Conservation (phyloP, 257 asterid species). For the Scutellaria minor region DNA sequence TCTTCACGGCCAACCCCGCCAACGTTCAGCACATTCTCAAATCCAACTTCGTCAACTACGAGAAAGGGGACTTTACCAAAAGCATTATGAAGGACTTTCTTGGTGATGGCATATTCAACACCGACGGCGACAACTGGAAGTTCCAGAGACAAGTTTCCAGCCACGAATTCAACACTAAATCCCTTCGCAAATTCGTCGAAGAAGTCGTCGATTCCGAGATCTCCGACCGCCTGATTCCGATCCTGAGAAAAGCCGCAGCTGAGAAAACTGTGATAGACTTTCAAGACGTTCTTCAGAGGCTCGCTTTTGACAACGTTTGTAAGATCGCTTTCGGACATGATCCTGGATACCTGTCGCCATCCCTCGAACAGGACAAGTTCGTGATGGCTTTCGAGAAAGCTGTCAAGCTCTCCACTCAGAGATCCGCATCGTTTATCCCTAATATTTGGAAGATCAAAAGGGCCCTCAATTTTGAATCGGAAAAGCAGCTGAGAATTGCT, state of each 20-base stretch:
- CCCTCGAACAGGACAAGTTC: constrained; percentile 40
- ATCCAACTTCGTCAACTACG: constrained; percentile 42
- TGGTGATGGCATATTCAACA: constrained; percentile 52
- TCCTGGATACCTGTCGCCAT: constrained; percentile 42
- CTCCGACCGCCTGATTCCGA: constrained; percentile 42
- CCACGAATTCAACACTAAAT: constrained; percentile 56
- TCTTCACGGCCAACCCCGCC: constrained; percentile 47
- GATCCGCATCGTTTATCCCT: constrained; percentile 33
- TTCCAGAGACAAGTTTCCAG: constrained; percentile 53
- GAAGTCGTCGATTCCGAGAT: constrained; percentile 46
- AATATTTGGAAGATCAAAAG: constrained; percentile 44
- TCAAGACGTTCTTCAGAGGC: constrained; percentile 46
- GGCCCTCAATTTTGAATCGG: constrained; percentile 42
- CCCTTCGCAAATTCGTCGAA: constrained; percentile 43
- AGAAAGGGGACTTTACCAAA: constrained; percentile 36
- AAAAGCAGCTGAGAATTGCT: constrained; percentile 38
- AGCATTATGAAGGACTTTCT: constrained; percentile 34
- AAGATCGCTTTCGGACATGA: constrained; percentile 53
- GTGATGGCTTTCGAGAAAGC: constrained; percentile 49
- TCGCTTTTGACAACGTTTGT: constrained; percentile 51
- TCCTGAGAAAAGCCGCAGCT: constrained; percentile 34
- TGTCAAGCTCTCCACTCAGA: constrained; percentile 31
- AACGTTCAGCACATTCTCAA: constrained; percentile 48
- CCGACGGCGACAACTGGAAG: constrained; percentile 55
- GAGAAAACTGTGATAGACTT: constrained; percentile 32